Evolutionary conservation across 129 eudicot species (phyloP).

Genomic region (Artemisia annua): DNA sequence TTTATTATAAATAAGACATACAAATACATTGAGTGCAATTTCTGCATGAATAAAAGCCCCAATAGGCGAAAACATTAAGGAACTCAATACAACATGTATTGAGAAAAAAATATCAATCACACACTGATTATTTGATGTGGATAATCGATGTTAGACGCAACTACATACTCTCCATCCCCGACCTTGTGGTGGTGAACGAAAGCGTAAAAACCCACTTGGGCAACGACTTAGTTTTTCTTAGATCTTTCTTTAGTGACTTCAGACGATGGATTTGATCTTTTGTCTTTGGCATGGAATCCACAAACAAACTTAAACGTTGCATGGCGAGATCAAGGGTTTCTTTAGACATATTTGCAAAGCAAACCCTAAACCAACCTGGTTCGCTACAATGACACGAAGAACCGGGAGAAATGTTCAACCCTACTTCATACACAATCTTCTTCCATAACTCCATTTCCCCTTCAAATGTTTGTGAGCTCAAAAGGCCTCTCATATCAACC

Average conservation of each 20-base stretch:
- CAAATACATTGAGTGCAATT: conserved; percentile 2
- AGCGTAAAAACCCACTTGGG: conserved; percentile 93
- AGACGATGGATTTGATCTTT: conserved; percentile 16
- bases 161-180: conserved; percentile 33
- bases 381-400: conserved; percentile 91
- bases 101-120: conserved; percentile 23
- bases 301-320: conserved; percentile 50
- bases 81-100: conserved; percentile 31
- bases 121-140: conserved; percentile 1
- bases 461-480: conserved; percentile 65
- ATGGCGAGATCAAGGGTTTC: conserved; percentile 62
- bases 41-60: conserved; percentile 15
- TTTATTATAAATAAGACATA: neutral
- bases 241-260: conserved; percentile 24
- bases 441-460: conserved; percentile 93
- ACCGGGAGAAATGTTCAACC: conserved; percentile 88
- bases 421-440: conserved; percentile 80
- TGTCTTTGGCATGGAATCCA: conserved; percentile 23
- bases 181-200: conserved; percentile 54
- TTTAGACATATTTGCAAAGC: conserved; percentile 91
- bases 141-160: conserved; percentile 6
- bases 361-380: conserved; percentile 98
- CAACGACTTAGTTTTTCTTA: conserved; percentile 54
- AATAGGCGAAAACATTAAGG: neutral
- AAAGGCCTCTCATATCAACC: conserved; percentile 89